These are phyloP conservation scores for Fragaria ananassa DNA, from an alignment of 306 rosid species.

Conservation along the genomic window DNA sequence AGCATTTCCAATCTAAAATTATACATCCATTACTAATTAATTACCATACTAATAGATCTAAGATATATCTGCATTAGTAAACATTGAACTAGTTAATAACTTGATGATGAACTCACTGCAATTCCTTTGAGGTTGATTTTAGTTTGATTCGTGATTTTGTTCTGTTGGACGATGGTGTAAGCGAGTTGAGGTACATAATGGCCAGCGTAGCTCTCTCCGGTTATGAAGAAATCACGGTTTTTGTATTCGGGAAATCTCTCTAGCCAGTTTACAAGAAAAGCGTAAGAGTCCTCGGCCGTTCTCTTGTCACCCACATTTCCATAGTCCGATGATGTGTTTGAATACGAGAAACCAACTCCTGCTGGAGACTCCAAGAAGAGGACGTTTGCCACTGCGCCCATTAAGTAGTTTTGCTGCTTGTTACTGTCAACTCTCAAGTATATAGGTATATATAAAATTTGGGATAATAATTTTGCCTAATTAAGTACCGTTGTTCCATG, in stretches of 20 bases:
- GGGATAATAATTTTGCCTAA: not conserved
- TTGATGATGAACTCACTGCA: slow-evolving; percentile 41
- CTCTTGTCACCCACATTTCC: slow-evolving; percentile 41
- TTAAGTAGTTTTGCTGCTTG: not conserved
- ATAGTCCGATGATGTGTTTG: slow-evolving; percentile 43
- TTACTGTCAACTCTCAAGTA: not conserved
- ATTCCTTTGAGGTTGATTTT: slow-evolving; percentile 53
- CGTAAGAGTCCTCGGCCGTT: slow-evolving; percentile 53
- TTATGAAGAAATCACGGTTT: slow-evolving; percentile 43
- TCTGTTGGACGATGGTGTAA: slow-evolving; percentile 34
- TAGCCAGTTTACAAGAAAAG: slow-evolving; percentile 54
- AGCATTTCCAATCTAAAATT: slow-evolving; percentile 56
- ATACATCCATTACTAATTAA: not conserved
- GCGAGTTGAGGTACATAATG: slow-evolving; percentile 65
- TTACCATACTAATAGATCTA: not conserved
- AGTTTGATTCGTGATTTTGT: slow-evolving; percentile 31
- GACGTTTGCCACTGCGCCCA: slow-evolving; percentile 51
- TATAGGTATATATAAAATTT: not conserved
- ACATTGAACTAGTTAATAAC: not conserved
- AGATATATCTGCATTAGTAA: not conserved
- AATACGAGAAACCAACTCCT: slow-evolving; percentile 68
- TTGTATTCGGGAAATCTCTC: slow-evolving; percentile 58
- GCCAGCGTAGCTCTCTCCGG: slow-evolving; percentile 74
- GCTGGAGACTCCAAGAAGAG: slow-evolving; percentile 64
- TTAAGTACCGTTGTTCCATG: slow-evolving; percentile 40